phyloP scores from a whole-genome alignment of 2,329 filamentous ascomycete species.

The Thelonectria olida region DNA sequence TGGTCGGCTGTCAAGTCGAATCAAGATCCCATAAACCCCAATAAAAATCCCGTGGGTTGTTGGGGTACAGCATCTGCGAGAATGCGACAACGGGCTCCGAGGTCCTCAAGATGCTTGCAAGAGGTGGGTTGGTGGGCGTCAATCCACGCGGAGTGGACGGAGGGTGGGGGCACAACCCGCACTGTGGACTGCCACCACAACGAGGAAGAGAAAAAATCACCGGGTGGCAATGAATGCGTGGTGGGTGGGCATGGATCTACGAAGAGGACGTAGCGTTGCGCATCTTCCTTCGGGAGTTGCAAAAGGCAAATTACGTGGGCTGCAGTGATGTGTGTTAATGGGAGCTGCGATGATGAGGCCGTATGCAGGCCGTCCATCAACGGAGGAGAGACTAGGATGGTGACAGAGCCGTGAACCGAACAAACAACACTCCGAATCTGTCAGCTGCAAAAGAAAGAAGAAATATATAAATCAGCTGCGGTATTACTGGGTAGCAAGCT shows the following conservation, averaged over 20 bases:
- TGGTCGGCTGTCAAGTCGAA: conserved; percentile 13
- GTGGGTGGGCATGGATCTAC: conserved; percentile 15
- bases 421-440: too few relatives aligned
- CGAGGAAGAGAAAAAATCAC: not conserved
- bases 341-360: not conserved
- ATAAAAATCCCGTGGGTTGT: conserved; percentile 13
- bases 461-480: not conserved
- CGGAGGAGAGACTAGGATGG: not conserved
- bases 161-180: conserved; percentile 12
- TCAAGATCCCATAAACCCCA: conserved; percentile 14
- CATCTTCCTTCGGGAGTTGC: not conserved
- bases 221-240: conserved; percentile 21
- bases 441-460: not conserved
- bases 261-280: not conserved
- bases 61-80: conserved; percentile 7
- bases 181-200: not conserved
- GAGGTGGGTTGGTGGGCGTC: conserved; percentile 8
- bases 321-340: conserved; percentile 20
- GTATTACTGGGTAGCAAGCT: conserved; percentile 1
- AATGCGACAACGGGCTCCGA: conserved; percentile 5
- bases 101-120: conserved; percentile 4
- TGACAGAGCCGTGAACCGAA: not conserved
- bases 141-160: conserved; percentile 3
- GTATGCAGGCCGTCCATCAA: not conserved
- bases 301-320: not conserved